Evolutionary conservation across 306 rosid genomes (phyloP), one percentile per base, ranked within the genome.

Genomic region (Notholithocarpus densiflorus): DNA sequence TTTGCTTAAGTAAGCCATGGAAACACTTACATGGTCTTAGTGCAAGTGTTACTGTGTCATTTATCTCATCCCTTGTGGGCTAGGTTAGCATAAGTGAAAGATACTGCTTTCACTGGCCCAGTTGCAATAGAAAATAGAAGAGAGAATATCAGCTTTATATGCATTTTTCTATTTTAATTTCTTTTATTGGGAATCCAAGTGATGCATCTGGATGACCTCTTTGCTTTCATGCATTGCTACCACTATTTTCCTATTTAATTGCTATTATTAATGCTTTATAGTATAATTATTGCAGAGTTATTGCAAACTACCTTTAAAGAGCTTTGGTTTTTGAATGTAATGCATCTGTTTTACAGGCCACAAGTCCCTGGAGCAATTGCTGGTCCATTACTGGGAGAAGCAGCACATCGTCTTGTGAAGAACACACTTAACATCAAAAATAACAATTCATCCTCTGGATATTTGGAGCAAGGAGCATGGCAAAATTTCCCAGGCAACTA

Each of bases 341-440:
- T 82, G 73, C 75, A 19, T 84, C 61, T 61, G 13, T 40, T 85
- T 72, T 65, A 77, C 90, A 95, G 99, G 91, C 89, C 86, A 56
- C 93, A 86, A 74, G 88, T 89, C 79, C 94, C 89, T 40, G 98
- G 98, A 74, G 91, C 97, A 60, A 95, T 93, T 27, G 93, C 90
- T 37, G 99, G 99, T 74, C 80, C 86, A 79, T 88, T 84, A 59
- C 85, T 95, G 86, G 99, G 99, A 84, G 98, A 90, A 82, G 99
- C 96, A 52, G 99, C 99, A 59, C 98, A 91, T 76, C 97, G 99
- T 56, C 97, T 95, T 53, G 93, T 95, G 72, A 95, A 90, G 88
- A 91, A 88, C 83, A 80, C 98, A 24, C 96, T 95, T 15, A 91
- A 89, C 78, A 73, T 93, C 34, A 90, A 72, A 84, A 37, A 77